Base-by-base conservation (phyloP, 169 alveolate species). In the Ichthyophthirius multifiliis region DNA sequence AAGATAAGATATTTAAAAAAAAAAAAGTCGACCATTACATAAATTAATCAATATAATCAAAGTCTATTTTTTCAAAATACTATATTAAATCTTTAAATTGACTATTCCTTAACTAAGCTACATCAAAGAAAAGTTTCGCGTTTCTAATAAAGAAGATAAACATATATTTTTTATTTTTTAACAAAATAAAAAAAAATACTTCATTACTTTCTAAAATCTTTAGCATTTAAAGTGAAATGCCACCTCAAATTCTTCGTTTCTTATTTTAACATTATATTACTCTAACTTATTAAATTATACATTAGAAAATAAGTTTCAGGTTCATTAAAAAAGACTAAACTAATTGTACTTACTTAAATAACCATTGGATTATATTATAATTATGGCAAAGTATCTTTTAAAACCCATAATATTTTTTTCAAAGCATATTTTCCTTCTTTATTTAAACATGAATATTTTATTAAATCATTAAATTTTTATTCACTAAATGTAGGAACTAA, bases 121-220 rank as follows among this genome's bases (percentile, higher is more conserved):
- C 71, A 55, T 55, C 71, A 55, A 55, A 55, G 31, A 55, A 55
- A 39, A 55, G 71, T 39, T 55, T 55, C 13, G 71, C 71, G 71
- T 55, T 55, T 27, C 71, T 55, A 23, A 20, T 55, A 27, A 20
- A 47, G 1, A 9, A 15, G 31, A 15, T 16, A 10, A 4, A 55
- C 7, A 47, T 1, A 55, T 12, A 18, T 12, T 20, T 46, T 46
- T 46, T 12, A 46, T 46, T 46, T 46, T 46, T 20, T 12, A 20
- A 32, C 16, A 46, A 20, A 9, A 46, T 13, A 20, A n/a, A 46
- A 13, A 20, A n/a, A n/a, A n/a, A n/a, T n/a, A n/a, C 31, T 7
- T 15, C 12, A 18, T 55, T 55, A 55, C 71, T 55, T 55, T 55
- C 31, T 55, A 55, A 27, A 55, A 7, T 55, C 71, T 55, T 20